Base-by-base conservation (phyloP, 257 asterid genomes). In the Nicotiana knightiana region DNA sequence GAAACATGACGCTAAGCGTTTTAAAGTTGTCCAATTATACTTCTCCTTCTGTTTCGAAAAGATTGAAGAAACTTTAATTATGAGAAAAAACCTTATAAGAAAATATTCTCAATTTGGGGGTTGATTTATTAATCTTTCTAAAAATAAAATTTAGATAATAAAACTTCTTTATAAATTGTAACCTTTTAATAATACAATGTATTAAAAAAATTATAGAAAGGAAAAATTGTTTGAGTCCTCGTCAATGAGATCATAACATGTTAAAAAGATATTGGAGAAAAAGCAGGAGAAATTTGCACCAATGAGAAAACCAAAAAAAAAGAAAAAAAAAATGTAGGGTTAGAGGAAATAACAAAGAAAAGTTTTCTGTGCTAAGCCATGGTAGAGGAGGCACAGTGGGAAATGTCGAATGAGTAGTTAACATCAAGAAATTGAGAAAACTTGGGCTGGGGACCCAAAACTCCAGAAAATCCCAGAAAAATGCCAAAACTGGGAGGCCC, bases 321-420 rank as follows among this genome's bases (percentile, higher is more conserved):
- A 39, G 7, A n/a, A n/a, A n/a, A n/a, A n/a, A n/a, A n/a, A n/a
- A n/a, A n/a, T n/a, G 62, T 73, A 73, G 79, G 61, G 61, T 10
- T 12, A 48, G 21, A 61, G 5, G 82, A 37, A 35, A 59, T 46
- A 61, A 43, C 13, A 59, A 79, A 79, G 66, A 79, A 28, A 63
- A 79, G 43, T 79, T 58, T 79, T 37, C 73, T 37, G 1, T 37
- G 73, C 55, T 59, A 35, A 79, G 71, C 26, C 11, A 48, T 33
- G 16, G 57, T 75, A 39, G 57, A 61, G 39, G 54, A 58, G 82
- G 71, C 57, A 46, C 37, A 79, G 57, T 64, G 39, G 28, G 58
- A 79, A 61, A 48, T 73, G 62, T 57, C 73, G 37, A 26, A 26
- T 59, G 82, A 57, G 16, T 61, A 46, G 82, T 61, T 79, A 59